Evolutionary conservation across 768 basidiomycete genomes (phyloP).

Genomic region (Lentinula guzmanii): DNA sequence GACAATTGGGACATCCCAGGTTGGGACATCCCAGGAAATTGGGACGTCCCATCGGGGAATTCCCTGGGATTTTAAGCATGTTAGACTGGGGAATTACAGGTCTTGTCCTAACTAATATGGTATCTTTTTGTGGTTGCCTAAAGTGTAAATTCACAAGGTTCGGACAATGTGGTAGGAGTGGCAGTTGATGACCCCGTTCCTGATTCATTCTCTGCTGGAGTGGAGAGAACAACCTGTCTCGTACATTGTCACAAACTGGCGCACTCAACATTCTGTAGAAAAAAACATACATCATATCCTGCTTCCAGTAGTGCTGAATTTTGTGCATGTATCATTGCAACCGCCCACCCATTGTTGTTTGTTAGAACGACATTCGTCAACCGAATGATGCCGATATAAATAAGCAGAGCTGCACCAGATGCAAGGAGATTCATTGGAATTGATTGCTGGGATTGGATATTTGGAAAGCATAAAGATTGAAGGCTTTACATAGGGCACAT

Average conservation of each 20-base stretch:
- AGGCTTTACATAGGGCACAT: neutral
- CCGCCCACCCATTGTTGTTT: conserved; percentile 39
- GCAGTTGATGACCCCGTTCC: conserved; percentile 38
- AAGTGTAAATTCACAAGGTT: conserved; percentile 30
- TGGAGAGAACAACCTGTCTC: conserved; percentile 35
- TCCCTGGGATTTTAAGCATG: too few relatives aligned
- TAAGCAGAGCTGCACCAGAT: neutral
- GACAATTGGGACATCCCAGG: too few relatives aligned
- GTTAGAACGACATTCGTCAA: conserved; percentile 19
- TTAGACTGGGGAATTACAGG: too few relatives aligned
- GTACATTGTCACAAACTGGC: neutral
- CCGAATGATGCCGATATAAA: neutral
- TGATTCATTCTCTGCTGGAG: conserved; percentile 39
- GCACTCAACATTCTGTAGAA: neutral
- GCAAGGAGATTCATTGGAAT: neutral
- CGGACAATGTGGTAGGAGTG: conserved; percentile 22
- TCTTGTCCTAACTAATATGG: too few relatives aligned
- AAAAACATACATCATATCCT: conserved; percentile 30
- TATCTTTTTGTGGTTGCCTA: too few relatives aligned
- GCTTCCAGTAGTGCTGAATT: conserved; percentile 28
- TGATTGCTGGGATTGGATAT: neutral
- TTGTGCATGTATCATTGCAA: conserved; percentile 37
- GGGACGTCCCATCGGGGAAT: too few relatives aligned
- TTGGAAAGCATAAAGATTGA: neutral
- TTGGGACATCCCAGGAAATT: too few relatives aligned